Evolutionary conservation across 768 basidiomycete genomes (phyloP), one percentile per base, ranked within the genome.

Genomic region (Hygrophoropsis aurantiaca): DNA sequence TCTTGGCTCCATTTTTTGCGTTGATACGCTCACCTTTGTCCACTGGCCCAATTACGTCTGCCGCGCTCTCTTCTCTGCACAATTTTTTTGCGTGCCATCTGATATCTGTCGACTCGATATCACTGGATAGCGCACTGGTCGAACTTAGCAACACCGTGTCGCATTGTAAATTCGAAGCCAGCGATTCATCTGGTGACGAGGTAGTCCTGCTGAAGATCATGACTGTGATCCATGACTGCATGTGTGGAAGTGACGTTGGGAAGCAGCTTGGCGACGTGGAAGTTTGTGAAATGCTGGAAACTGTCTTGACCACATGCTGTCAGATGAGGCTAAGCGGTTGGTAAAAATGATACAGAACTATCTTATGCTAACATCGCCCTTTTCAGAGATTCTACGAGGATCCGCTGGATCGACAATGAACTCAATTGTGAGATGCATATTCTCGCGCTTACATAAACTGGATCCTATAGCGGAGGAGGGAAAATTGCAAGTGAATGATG

Each of bases 271-370:
- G 90, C 21, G 95, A 99, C 58, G 81, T 97, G 44, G 92, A 94
- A 62, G 86, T 98, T 13, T 99, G 97, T 62, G 97, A 97, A 69
- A 94, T 99, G 87, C 73, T 99, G 56, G 97, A 99, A 67, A 95
- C 94, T 1, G 95, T 97, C 4, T 68, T 99, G 55, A 95, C 94
- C 10, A 97, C 95, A 41, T 93, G 94, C 55, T 97, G 95, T 65
- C 90, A 97, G 64, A 94, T 97, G 81, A 78, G 97, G 45, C 74
- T 97, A n/a, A 90, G 90, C 58, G 94, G 94, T 95, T 56, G 52
- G 88, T 74, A 20, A 7, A 27, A 18, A 46, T 7, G 27, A 30
- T 13, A 30, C 13, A 30, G 7, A 7, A 30, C 27, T 7, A 30
- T 13, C 42, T n/a, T 44, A 21, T 13, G 15, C 57, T 66, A 47